Evolutionary conservation across 1,284 basidiomycete species (phyloP).

Genomic region (Irpex sp.): DNA sequence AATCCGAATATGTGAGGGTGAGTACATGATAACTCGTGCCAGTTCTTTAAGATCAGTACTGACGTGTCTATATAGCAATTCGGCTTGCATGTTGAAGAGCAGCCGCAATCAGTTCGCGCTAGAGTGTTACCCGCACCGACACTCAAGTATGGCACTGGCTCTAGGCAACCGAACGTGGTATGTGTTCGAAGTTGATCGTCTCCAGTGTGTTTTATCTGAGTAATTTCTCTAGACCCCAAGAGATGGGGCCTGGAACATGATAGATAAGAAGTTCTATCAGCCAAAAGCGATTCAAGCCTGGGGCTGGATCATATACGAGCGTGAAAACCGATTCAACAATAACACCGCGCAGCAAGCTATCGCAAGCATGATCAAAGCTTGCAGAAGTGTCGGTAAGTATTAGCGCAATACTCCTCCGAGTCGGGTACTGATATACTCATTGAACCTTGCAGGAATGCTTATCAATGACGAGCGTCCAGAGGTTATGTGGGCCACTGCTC

Average conservation of each 20-base stretch:
- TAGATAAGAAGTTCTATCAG: conserved; percentile 59
- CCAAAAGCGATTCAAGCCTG: conserved; percentile 51
- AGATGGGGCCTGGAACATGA: conserved; percentile 75
- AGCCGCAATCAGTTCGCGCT: conserved; percentile 47
- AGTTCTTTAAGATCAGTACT: background rate
- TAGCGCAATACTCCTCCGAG: background rate
- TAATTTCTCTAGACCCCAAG: conserved; percentile 39
- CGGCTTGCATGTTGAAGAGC: conserved; percentile 52
- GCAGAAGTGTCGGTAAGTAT: conserved; percentile 52
- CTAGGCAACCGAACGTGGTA: conserved; percentile 51
- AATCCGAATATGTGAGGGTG: conserved; percentile 65
- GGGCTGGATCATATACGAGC: conserved; percentile 64
- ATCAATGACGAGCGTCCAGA: conserved; percentile 39
- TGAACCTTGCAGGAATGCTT: conserved; percentile 43
- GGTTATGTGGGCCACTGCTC: conserved; percentile 49
- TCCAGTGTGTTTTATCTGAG: background rate
- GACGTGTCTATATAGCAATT: conserved; percentile 37
- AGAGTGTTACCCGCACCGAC: conserved; percentile 59
- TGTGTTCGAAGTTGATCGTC: conserved; percentile 18
- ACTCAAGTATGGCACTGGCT: conserved; percentile 54
- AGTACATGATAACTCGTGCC: conserved; percentile 7
- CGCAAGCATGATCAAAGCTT: conserved; percentile 41
- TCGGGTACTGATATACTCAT: background rate
- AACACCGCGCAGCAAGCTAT: conserved; percentile 46
- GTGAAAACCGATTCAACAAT: conserved; percentile 46